These are phyloP conservation scores for Phyllosticta capitalensis DNA, from an alignment of 2,329 filamentous ascomycete species.

Conservation along the genomic window DNA sequence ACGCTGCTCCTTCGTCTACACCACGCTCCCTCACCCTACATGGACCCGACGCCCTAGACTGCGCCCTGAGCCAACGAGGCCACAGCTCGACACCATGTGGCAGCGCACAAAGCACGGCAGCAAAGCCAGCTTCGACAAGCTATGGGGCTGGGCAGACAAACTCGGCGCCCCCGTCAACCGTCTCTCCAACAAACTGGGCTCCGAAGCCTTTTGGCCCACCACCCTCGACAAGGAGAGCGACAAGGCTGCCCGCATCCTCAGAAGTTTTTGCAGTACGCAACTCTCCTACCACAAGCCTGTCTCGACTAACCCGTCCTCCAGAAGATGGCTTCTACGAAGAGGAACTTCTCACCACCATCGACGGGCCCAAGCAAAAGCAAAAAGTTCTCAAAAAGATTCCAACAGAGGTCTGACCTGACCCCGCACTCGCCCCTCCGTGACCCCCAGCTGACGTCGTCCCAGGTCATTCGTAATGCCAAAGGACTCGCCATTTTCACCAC, in stretches of 20 bases:
- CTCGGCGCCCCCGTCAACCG: constrained; percentile 69
- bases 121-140: constrained; percentile 65
- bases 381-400: constrained; percentile 75
- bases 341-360: constrained; percentile 35
- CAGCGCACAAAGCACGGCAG: constrained; percentile 44
- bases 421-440: background rate
- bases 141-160: constrained; percentile 58
- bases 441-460: background rate
- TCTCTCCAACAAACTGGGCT: constrained; percentile 70
- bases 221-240: constrained; percentile 82
- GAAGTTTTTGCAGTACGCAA: constrained; percentile 75
- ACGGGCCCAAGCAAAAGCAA: constrained; percentile 51
- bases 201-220: constrained; percentile 77
- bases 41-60: background rate
- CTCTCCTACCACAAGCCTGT: background rate
- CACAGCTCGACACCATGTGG: constrained; percentile 32
- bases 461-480: constrained; percentile 80
- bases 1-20: background rate
- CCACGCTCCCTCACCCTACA: constrained; percentile 1
- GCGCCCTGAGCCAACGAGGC: background rate
- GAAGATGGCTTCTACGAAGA: constrained; percentile 61
- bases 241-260: constrained; percentile 80
- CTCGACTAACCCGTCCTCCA: constrained; percentile 22
- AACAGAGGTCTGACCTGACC: constrained; percentile 33
- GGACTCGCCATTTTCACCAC: constrained; percentile 91